These are phyloP conservation scores for Piper betle DNA, from an alignment of 164 flowering plant species.

Conservation along the genomic window DNA sequence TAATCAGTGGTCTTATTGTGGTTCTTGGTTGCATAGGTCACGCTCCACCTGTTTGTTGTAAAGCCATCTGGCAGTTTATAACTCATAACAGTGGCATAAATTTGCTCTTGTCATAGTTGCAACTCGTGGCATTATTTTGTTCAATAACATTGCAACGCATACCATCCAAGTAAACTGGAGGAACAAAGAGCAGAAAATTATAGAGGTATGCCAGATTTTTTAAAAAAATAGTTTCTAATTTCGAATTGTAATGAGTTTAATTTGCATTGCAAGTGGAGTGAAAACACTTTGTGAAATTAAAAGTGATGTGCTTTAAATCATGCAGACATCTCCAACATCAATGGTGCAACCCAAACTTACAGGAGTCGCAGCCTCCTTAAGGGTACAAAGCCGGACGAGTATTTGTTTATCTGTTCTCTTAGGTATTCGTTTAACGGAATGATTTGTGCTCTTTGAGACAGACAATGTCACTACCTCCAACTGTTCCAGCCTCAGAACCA, in stretches of 20 bases:
- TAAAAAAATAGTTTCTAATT: too few species aligned
- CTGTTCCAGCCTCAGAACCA: constrained; percentile 19
- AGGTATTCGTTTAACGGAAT: not conserved
- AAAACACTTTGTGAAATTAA: not conserved
- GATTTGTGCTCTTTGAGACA: constrained; percentile 14
- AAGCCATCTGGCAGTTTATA: too few species aligned
- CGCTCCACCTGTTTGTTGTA: too few species aligned
- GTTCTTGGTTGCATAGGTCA: too few species aligned
- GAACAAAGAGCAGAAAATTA: not conserved
- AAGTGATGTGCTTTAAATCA: constrained; percentile 15
- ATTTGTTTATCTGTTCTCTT: too few species aligned
- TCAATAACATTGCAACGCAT: constrained; percentile 16
- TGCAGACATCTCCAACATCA: constrained; percentile 40
- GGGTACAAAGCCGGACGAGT: constrained; percentile 38
- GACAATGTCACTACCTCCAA: constrained; percentile 34
- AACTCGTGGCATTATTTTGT: constrained; percentile 26
- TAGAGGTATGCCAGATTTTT: not conserved
- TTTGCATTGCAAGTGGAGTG: not conserved
- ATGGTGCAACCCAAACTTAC: constrained; percentile 32
- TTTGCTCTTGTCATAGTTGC: constrained; percentile 13
- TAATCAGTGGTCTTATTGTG: too few species aligned
- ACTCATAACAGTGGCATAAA: too few species aligned
- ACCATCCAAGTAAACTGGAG: too few species aligned
- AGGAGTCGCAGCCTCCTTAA: constrained; percentile 17
- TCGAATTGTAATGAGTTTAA: too few species aligned